These are phyloP conservation scores for Pyrenochaeta sp. DNA, from an alignment of 2,329 filamentous ascomycete genomes.

Conservation along the genomic window DNA sequence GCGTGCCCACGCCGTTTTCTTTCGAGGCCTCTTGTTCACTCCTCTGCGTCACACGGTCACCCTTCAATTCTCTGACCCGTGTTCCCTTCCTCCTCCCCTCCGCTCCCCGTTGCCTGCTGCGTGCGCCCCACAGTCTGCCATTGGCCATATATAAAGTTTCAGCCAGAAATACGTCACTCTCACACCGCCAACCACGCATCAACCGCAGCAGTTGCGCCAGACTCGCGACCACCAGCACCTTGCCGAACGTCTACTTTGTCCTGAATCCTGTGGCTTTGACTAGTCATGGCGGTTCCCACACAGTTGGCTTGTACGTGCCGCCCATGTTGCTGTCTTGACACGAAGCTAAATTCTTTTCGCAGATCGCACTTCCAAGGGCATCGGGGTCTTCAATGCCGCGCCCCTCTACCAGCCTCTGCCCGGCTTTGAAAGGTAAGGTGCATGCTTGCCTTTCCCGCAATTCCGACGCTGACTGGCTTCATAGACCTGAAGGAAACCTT, in stretches of 20 bases:
- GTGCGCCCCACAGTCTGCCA: constrained; percentile 43
- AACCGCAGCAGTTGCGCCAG: constrained; percentile 32
- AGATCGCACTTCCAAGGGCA: constrained; percentile 94
- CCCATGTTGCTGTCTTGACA: constrained; percentile 2
- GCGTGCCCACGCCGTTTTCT: constrained; percentile 31
- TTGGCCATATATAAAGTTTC: constrained; percentile 25
- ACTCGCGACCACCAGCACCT: constrained; percentile 45
- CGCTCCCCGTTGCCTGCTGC: constrained; percentile 39
- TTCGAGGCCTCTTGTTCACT: constrained; percentile 18
- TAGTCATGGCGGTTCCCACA: constrained; percentile 92
- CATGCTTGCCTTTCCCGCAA: constrained; percentile 1
- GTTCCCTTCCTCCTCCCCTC: constrained; percentile 15
- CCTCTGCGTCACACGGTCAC: constrained; percentile 30
- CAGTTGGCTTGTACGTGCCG: constrained; percentile 82
- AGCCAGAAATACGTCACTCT: constrained; percentile 39
- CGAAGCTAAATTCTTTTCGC: constrained; percentile 19
- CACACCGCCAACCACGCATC: constrained; percentile 37
- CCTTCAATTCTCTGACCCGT: constrained; percentile 32
- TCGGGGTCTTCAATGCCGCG: constrained; percentile 90
- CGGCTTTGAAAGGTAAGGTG: constrained; percentile 71
- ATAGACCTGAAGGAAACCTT: constrained; percentile 88
- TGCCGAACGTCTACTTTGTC: constrained; percentile 36
- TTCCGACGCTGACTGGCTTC: constrained; percentile 17
- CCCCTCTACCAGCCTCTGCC: constrained; percentile 86
- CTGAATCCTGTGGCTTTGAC: constrained; percentile 77